Percentiles rank a stretch among this genome's conserved stretches.
Conservation (phyloP, 331 rosid species). For the Malus hybrid region DNA sequence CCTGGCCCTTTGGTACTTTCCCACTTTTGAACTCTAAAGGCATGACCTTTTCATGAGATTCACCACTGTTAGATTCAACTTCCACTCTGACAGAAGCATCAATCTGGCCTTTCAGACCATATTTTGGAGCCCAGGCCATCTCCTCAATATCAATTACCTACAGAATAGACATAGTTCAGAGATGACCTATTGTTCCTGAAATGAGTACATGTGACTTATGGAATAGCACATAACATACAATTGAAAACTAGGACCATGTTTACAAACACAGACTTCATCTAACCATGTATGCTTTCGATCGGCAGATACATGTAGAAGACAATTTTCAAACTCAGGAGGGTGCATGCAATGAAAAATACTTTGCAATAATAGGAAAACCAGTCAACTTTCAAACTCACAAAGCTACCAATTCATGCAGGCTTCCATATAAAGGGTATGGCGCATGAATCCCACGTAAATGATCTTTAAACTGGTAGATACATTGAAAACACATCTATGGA, state of each 20-base stretch:
- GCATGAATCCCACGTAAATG: not conserved
- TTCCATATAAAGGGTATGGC: not conserved
- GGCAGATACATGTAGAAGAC: not conserved
- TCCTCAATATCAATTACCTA: slow-evolving; percentile 96
- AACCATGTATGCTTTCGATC: not conserved
- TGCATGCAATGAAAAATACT: not conserved
- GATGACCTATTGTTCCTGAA: not conserved
- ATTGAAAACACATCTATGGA: not conserved
- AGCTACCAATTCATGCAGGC: not conserved
- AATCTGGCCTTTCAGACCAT: slow-evolving; percentile 95
- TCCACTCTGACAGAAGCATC: slow-evolving; percentile 86
- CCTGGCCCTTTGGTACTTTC: slow-evolving; percentile 67
- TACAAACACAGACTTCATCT: not conserved
- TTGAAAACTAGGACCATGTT: not conserved
- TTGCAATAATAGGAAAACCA: not conserved
- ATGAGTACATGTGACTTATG: not conserved
- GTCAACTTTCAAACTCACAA: not conserved
- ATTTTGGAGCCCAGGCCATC: slow-evolving; percentile 97
- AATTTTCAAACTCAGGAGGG: not conserved
- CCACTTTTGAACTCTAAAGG: slow-evolving; percentile 98
- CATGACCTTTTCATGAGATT: slow-evolving; percentile 45
- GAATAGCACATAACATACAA: not conserved
- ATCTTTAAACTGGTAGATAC: not conserved
- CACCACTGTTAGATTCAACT: slow-evolving; percentile 35
- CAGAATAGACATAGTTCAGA: slow-evolving; percentile 10